Evolutionary conservation across 2,329 filamentous ascomycete genomes (phyloP), one percentile per base, ranked within the genome.

Genomic region (Fusarium citri): DNA sequence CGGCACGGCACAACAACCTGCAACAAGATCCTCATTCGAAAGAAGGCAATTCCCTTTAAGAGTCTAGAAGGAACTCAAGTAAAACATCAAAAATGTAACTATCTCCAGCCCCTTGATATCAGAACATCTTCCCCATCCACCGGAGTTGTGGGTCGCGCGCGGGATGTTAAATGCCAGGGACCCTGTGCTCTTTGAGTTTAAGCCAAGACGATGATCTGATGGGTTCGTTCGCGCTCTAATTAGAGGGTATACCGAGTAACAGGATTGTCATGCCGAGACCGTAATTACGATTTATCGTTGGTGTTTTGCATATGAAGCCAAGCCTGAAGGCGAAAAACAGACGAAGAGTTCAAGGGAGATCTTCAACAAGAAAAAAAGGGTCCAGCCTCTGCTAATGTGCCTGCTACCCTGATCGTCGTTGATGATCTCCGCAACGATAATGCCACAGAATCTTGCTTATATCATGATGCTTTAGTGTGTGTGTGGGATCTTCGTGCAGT

Each of bases 161-260:
- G 18, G n/a, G 26, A 31, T 31, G 30, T 15, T 31, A 31, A 31
- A 31, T 37, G 18, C 28, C 18, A n/a, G 23, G 23, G 43, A 41
- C 30, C 31, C 48, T 49, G 47, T 49, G 47, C 47, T 48, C 34
- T 12, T 34, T 50, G 16, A 37, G 18, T 31, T 37, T 22, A 22
- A 49, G 56, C 34, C 50, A 45, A 45, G 49, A 30, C 26, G 30
- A 71, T 71, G 68, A 71, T 71, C 68, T 71, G 68, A 70, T 68
- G 40, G n/a, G n/a, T n/a, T n/a, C n/a, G 34, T 45, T 58, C 22
- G 46, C 12, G 26, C 22, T 20, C 22, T 14, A n/a, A n/a, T n/a
- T n/a, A 50, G 55, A 66, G 49, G 49, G 41, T 55, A 68, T 69
- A 54, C 51, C 50, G 40, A 62, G 66, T 30, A 34, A n/a, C n/a